Conservation (phyloP, 495 filamentous ascomycete genomes). For the Tetracladium marchalianum region DNA sequence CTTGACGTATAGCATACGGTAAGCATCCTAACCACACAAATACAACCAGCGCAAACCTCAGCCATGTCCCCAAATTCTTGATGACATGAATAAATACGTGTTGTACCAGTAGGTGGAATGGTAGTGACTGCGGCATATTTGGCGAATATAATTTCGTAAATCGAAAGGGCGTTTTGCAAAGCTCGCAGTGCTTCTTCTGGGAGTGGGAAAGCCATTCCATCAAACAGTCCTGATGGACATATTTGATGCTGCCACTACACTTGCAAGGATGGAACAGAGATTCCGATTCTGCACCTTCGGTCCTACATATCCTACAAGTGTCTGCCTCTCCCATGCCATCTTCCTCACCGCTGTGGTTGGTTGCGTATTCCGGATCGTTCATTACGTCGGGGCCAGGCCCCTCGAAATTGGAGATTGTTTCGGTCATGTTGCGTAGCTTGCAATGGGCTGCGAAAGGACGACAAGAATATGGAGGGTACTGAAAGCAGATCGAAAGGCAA, state of each 20-base stretch:
- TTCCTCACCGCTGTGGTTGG: conserved; percentile 17
- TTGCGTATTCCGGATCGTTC: conserved; percentile 51
- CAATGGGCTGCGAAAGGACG: too few species aligned
- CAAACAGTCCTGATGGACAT: conserved; percentile 92
- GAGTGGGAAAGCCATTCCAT: conserved; percentile 98
- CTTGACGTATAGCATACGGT: conserved; percentile 81
- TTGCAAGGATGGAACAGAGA: conserved; percentile 96
- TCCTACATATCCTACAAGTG: conserved; percentile 91
- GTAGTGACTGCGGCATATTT: conserved; percentile 78
- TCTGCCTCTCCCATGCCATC: conserved; percentile 44
- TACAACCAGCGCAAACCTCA: conserved; percentile 65
- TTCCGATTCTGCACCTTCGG: conserved; percentile 75
- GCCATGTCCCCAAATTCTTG: conserved; percentile 62
- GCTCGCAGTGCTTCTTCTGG: conserved; percentile 97
- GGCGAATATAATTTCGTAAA: conserved; percentile 97
- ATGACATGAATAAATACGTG: conserved; percentile 63
- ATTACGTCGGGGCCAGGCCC: conserved; percentile 42
- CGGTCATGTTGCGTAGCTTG: too few species aligned
- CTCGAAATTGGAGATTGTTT: not conserved
- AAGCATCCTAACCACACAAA: conserved; percentile 84
- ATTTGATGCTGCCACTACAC: conserved; percentile 97
- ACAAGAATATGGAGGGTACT: too few species aligned
- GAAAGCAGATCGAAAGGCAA: conserved; percentile 7
- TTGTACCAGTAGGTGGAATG: conserved; percentile 65
- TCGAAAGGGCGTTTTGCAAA: conserved; percentile 95